These are phyloP conservation scores for Porodaedalea pini DNA, from an alignment of 1,284 basidiomycete species.

Conservation along the genomic window DNA sequence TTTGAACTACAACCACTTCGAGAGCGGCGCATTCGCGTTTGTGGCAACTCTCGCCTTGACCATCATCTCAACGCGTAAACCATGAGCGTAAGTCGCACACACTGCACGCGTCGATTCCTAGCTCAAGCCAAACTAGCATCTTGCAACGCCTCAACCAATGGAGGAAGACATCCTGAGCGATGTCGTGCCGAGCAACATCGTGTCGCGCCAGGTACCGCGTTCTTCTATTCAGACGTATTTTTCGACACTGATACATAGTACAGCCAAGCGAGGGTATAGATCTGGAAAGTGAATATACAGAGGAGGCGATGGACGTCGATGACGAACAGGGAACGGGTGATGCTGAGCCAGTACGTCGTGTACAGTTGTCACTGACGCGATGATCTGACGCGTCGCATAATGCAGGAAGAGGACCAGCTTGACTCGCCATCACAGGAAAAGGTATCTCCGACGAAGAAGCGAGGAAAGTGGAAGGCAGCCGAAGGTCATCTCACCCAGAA, in stretches of 20 bases:
- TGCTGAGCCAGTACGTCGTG: slow-evolving; percentile 42
- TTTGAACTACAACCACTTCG: neutral
- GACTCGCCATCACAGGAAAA: slow-evolving; percentile 41
- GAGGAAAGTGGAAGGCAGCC: slow-evolving; percentile 63
- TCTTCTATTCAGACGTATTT: slow-evolving; percentile 9
- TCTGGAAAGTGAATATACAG: slow-evolving; percentile 62
- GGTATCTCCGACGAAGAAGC: slow-evolving; percentile 44
- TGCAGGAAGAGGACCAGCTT: slow-evolving; percentile 27
- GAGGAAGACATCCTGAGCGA: slow-evolving; percentile 81
- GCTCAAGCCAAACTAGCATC: neutral
- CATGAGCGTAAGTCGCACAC: slow-evolving; percentile 7
- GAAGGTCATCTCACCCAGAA: slow-evolving; percentile 65
- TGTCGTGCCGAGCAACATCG: slow-evolving; percentile 77
- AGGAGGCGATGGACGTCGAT: slow-evolving; percentile 48
- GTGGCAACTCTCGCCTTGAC: slow-evolving; percentile 5
- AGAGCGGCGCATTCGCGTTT: neutral
- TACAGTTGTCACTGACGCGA: slow-evolving; percentile 7
- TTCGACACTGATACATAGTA: slow-evolving; percentile 13
- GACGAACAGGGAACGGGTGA: slow-evolving; percentile 63
- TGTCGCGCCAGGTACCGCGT: slow-evolving; percentile 64
- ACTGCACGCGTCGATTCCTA: neutral
- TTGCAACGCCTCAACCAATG: slow-evolving; percentile 26
- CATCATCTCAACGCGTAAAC: neutral
- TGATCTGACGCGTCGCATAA: slow-evolving; percentile 7
- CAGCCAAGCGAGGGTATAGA: slow-evolving; percentile 67